Percentiles rank a stretch among this genome's conserved stretches.
Conservation (phyloP, 371 early-diverging fungal species). For the Mucor circinelloides region DNA sequence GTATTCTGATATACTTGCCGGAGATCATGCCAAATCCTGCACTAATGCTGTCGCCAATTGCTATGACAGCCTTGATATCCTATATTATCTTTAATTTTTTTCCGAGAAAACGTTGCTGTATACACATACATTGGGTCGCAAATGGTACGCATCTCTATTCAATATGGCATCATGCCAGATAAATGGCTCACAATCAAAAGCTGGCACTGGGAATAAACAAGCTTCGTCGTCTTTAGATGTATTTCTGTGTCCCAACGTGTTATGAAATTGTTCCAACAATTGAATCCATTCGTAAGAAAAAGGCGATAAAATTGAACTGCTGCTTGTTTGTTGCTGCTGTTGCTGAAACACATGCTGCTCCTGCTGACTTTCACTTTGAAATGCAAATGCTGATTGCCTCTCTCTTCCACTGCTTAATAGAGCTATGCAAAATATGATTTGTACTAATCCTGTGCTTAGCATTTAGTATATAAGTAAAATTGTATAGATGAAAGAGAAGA, state of each 20-base stretch:
- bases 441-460: background rate
- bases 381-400: background rate
- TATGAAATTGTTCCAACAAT: slow-evolving; percentile 51
- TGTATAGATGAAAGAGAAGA: background rate
- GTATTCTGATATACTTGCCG: slow-evolving; percentile 21
- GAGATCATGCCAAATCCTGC: slow-evolving; percentile 69
- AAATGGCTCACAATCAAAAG: slow-evolving; percentile 52
- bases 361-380: background rate
- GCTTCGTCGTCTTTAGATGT: slow-evolving; percentile 22
- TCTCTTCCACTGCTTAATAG: background rate
- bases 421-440: background rate
- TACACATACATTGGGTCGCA: slow-evolving; percentile 55
- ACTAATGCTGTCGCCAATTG: slow-evolving; percentile 73
- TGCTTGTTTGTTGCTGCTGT: background rate
- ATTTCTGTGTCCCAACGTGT: slow-evolving; percentile 38
- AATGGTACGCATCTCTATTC: slow-evolving; percentile 50
- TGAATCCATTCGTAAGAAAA: slow-evolving; percentile 53
- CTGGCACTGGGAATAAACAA: slow-evolving; percentile 46
- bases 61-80: slow-evolving; percentile 69
- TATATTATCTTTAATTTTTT: slow-evolving; percentile 17
- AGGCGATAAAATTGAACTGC: slow-evolving; percentile 17
- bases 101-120: too few species aligned
- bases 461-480: background rate
- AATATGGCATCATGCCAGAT: slow-evolving; percentile 42
- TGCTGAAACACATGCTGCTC: background rate